Evolutionary conservation across 352 stramenopile genomes (phyloP).

Genomic region (Globisporangium nodosum): DNA sequence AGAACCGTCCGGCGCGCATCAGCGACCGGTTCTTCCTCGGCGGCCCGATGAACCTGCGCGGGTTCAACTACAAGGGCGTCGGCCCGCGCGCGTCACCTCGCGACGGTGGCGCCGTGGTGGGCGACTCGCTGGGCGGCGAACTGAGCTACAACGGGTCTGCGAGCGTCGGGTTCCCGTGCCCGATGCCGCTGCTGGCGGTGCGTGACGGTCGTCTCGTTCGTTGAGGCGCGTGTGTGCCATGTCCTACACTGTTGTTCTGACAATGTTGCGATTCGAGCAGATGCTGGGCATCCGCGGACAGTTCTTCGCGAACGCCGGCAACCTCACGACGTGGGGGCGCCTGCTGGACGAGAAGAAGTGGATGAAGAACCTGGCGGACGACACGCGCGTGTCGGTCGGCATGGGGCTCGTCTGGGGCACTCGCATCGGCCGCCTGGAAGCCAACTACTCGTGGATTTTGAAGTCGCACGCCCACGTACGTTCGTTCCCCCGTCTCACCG

Average conservation of each 20-base stretch:
- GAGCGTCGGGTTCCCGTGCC: conserved; percentile 84
- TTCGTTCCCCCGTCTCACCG: not conserved
- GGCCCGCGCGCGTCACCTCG: conserved; percentile 82
- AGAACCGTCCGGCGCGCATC: conserved; percentile 77
- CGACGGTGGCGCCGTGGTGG: conserved; percentile 75
- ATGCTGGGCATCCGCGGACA: conserved; percentile 83
- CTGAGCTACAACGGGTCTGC: conserved; percentile 84
- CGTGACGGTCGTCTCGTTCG: conserved; percentile 12
- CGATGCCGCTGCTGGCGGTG: conserved; percentile 76
- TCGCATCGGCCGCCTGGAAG: conserved; percentile 82
- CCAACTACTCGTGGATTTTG: conserved; percentile 90
- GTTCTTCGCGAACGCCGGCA: conserved; percentile 88
- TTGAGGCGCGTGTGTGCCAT: not conserved
- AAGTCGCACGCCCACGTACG: conserved; percentile 76
- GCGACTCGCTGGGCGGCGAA: conserved; percentile 86
- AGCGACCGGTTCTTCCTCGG: conserved; percentile 91
- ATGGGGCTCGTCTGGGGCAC: conserved; percentile 86
- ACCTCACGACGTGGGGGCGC: conserved; percentile 84
- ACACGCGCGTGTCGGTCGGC: conserved; percentile 83
- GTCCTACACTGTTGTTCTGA: not conserved
- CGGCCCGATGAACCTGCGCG: conserved; percentile 83
- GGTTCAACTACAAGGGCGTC: conserved; percentile 90
- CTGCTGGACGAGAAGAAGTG: conserved; percentile 86
- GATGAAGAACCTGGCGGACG: conserved; percentile 84
- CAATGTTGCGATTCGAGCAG: conserved; percentile 17